Conservation (phyloP, 768 basidiomycete genomes). For the Boletus edulis region DNA sequence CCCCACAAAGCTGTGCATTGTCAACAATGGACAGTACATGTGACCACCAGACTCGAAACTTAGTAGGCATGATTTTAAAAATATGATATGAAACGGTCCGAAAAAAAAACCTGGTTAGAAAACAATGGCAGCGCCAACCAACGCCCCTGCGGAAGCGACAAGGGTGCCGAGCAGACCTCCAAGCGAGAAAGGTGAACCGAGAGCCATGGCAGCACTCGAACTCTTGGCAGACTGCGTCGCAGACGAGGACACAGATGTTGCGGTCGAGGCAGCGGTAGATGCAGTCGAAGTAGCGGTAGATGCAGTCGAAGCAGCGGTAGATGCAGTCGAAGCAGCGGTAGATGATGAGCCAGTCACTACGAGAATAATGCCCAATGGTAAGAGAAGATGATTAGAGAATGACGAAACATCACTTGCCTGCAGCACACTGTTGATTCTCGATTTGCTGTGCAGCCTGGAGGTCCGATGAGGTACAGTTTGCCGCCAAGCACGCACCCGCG, state of each 20-base stretch:
- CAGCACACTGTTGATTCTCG: constrained; percentile 37
- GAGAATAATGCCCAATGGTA: not conserved
- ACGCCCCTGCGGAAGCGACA: constrained; percentile 24
- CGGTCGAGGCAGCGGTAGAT: not conserved
- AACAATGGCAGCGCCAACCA: constrained; percentile 25
- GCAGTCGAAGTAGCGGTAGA: not conserved
- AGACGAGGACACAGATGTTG: not conserved
- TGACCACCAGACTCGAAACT: not conserved
- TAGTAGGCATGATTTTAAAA: too few relatives aligned
- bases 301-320: not conserved
- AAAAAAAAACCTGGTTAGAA: constrained; percentile 10
- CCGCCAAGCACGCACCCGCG: constrained; percentile 32
- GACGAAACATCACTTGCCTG: constrained; percentile 3
- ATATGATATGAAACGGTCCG: too few relatives aligned
- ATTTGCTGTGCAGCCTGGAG: constrained; percentile 21
- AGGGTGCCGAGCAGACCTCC: constrained; percentile 18
- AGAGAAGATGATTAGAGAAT: not conserved
- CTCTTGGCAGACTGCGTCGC: not conserved
- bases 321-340: not conserved
- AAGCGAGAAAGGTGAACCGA: constrained; percentile 17
- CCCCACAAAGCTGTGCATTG: constrained; percentile 6
- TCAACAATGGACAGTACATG: not conserved
- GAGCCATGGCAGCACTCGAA: constrained; percentile 17
- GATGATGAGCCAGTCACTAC: not conserved
- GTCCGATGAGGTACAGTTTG: constrained; percentile 35